Conservation (phyloP, 2,329 filamentous ascomycete species). For the Sclerotinia sclerotiorum region DNA sequence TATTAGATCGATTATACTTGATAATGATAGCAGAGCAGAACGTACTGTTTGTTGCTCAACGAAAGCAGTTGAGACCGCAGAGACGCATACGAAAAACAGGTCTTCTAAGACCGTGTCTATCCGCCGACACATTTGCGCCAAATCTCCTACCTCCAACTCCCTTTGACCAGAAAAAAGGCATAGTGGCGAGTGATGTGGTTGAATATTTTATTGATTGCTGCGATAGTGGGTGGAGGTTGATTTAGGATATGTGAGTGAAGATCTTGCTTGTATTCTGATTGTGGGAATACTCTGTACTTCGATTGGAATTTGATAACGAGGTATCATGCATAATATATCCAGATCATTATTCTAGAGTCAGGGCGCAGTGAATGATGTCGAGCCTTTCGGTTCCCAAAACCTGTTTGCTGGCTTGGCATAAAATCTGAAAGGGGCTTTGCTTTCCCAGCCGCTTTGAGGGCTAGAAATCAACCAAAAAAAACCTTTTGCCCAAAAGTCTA, state of each 20-base stretch:
- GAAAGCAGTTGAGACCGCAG: conserved; percentile 17
- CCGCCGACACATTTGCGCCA: conserved; percentile 17
- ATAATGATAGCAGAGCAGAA: background rate
- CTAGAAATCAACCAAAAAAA: background rate
- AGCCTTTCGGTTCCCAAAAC: conserved; percentile 11
- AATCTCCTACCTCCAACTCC: conserved; percentile 15
- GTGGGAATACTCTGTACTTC: background rate
- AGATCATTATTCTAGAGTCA: background rate
- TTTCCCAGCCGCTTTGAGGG: conserved; percentile 5
- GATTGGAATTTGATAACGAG: background rate
- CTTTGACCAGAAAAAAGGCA: conserved; percentile 17
- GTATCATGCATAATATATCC: conserved; percentile 5
- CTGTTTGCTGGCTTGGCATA: conserved; percentile 18
- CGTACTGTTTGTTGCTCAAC: conserved; percentile 2
- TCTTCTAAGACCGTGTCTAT: conserved; percentile 16
- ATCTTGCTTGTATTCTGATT: conserved; percentile 4
- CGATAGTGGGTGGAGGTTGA: background rate
- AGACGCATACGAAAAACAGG: conserved; percentile 16
- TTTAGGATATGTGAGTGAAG: background rate
- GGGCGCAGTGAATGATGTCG: conserved; percentile 3
- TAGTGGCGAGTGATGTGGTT: background rate
- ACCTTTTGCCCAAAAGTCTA: too few relatives aligned
- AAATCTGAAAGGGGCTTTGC: conserved; percentile 1
- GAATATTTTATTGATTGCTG: background rate
- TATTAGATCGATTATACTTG: background rate